phyloP scores from a whole-genome alignment of 139 green algal species.

The Raphidocelis subcapitata region DNA sequence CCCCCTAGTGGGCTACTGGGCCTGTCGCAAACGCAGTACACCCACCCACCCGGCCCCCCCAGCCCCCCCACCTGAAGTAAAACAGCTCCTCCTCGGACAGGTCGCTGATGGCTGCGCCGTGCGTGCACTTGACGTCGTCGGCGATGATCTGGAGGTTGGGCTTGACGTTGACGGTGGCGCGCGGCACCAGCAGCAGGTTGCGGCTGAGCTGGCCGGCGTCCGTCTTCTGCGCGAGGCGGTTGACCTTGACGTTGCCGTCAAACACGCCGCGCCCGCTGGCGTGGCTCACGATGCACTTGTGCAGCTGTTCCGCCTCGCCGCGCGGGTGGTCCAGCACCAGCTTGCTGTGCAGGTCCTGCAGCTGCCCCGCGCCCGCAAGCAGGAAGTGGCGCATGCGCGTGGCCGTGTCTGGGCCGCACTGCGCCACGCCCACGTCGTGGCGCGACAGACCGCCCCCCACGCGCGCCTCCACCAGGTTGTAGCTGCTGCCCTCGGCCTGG shows the following conservation, averaged over 20 bases:
- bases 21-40: no score
- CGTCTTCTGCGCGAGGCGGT: constrained; percentile 90
- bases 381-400: constrained; percentile 87
- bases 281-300: constrained; percentile 97
- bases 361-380: constrained; percentile 79
- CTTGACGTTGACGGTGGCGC: constrained; percentile 96
- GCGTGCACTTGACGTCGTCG: constrained; percentile 99
- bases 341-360: constrained; percentile 94
- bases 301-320: constrained; percentile 84
- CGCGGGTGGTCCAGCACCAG: constrained; percentile 78
- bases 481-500: constrained; percentile 59
- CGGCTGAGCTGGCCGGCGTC: constrained; percentile 93
- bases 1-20: no score
- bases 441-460: constrained; percentile 75
- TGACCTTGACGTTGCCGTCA: constrained; percentile 96
- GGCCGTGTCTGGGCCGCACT: constrained; percentile 54
- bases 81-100: constrained; percentile 98
- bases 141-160: constrained; percentile 98
- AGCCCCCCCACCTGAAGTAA: constrained; percentile 80
- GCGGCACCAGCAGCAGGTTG: constrained; percentile 92
- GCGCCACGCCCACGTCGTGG: constrained; percentile 81
- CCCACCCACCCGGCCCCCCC: background rate
- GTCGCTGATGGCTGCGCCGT: constrained; percentile 95
- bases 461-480: constrained; percentile 73
- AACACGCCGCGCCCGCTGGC: constrained; percentile 87